Conservation (phyloP, 2,329 filamentous ascomycete species). For the Colletotrichum somersetense region DNA sequence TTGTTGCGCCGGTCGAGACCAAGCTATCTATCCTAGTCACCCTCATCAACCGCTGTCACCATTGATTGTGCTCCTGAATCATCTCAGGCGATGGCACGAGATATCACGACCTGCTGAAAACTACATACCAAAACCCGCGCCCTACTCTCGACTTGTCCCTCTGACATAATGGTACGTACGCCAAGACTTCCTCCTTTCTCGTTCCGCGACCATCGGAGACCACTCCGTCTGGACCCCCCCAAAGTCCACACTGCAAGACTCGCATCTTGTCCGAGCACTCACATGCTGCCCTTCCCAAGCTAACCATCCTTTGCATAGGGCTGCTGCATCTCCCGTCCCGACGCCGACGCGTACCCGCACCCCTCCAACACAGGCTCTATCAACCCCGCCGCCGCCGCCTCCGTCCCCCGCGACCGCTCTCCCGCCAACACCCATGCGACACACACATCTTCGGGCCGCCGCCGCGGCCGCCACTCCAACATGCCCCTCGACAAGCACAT, state of each 20-base stretch:
- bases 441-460: conserved; percentile 44
- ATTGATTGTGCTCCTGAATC: not conserved
- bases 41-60: not conserved
- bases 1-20: not conserved
- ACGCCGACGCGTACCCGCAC: conserved; percentile 66
- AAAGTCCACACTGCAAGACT: not conserved
- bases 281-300: not conserved
- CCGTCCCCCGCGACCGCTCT: conserved; percentile 44
- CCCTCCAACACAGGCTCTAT: conserved; percentile 64
- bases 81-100: conserved; percentile 33
- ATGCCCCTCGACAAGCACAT: conserved; percentile 72
- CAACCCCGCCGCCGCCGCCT: conserved; percentile 53
- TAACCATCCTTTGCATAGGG: conserved; percentile 57
- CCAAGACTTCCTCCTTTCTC: not conserved
- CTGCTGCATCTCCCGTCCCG: conserved; percentile 68
- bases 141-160: not conserved
- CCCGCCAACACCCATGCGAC: conserved; percentile 35
- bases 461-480: conserved; percentile 51
- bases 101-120: conserved; percentile 3
- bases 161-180: conserved; percentile 33
- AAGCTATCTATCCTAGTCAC: not conserved
- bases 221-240: not conserved
- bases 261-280: not conserved
- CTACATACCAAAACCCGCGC: conserved; percentile 2
- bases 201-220: not conserved